phyloP scores from a whole-genome alignment of 1,139 yeast species.

The Yamadazyma oceani region DNA sequence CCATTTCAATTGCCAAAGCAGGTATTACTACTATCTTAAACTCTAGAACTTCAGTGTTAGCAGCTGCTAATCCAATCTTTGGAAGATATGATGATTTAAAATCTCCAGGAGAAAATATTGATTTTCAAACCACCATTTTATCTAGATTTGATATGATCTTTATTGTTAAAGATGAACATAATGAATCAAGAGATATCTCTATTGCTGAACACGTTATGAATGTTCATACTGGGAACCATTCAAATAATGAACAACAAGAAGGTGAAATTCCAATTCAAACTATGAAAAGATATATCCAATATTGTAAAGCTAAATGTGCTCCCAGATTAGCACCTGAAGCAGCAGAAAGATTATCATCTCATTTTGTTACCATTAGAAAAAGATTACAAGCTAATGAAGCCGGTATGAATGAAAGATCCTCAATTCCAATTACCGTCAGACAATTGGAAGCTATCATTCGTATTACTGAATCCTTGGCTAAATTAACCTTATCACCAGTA shows the following conservation, averaged over 20 bases:
- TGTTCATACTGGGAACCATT: slow-evolving; percentile 79
- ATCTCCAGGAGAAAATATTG: slow-evolving; percentile 97
- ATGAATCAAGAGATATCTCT: slow-evolving; percentile 78
- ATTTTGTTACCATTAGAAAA: slow-evolving; percentile 87
- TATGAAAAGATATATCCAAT: slow-evolving; percentile 90
- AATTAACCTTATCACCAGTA: slow-evolving; percentile 75
- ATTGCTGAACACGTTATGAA: slow-evolving; percentile 96
- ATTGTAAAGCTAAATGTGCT: slow-evolving; percentile 87
- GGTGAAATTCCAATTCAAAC: slow-evolving; percentile 89
- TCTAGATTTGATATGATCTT: slow-evolving; percentile 99
- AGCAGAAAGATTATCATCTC: slow-evolving; percentile 87
- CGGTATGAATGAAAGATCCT: slow-evolving; percentile 83
- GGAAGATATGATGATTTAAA: slow-evolving; percentile 96
- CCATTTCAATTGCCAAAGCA: slow-evolving; percentile 98
- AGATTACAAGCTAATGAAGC: slow-evolving; percentile 80
- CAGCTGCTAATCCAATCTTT: slow-evolving; percentile 97
- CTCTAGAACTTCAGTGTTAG: slow-evolving; percentile 93
- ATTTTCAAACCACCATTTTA: slow-evolving; percentile 93
- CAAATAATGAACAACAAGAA: slow-evolving; percentile 54
- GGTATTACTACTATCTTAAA: slow-evolving; percentile 96
- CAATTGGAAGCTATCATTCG: slow-evolving; percentile 97
- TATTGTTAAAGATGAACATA: slow-evolving; percentile 93
- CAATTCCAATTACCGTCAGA: slow-evolving; percentile 96
- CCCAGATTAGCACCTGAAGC: slow-evolving; percentile 91
- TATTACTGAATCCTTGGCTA: slow-evolving; percentile 92